These are phyloP conservation scores for Hypoxylon cercidicola DNA, from an alignment of 495 filamentous ascomycete species.

Conservation along the genomic window DNA sequence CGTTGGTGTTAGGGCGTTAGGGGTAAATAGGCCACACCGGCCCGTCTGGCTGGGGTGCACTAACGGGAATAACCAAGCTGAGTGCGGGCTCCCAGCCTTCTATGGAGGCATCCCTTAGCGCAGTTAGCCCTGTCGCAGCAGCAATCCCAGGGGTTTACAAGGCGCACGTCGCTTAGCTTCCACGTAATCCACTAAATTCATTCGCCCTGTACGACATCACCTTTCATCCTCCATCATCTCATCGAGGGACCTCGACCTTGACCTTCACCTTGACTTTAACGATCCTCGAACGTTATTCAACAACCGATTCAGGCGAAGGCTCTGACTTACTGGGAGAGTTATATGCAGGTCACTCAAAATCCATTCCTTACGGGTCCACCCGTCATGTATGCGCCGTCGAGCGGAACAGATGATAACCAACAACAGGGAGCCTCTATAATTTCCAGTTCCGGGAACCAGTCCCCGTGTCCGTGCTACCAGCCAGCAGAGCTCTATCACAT, in stretches of 20 bases:
- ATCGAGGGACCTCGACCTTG: background rate
- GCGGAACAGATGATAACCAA: constrained; percentile 2
- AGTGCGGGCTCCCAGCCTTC: no score
- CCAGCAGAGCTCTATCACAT: background rate
- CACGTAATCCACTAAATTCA: constrained; percentile 6
- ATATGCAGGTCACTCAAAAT: constrained; percentile 7
- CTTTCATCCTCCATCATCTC: constrained; percentile 11
- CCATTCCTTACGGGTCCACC: background rate
- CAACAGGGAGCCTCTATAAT: background rate
- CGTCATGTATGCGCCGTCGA: constrained; percentile 2
- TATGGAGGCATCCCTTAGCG: no score
- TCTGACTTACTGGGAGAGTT: background rate
- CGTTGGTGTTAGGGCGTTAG: background rate
- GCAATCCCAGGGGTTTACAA: constrained; percentile 19
- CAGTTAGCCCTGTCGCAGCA: no score
- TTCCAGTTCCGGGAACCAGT: constrained; percentile 1
- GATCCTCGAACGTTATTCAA: constrained; percentile 4
- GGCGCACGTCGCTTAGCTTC: constrained; percentile 30
- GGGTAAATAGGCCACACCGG: background rate
- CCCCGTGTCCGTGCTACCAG: background rate
- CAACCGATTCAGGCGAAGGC: constrained; percentile 16
- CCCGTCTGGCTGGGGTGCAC: background rate
- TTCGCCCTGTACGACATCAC: constrained; percentile 26
- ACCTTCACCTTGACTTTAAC: constrained; percentile 8
- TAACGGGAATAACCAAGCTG: no score